These are phyloP conservation scores for Castanospermum australe DNA, from an alignment of 306 rosid species.

Conservation along the genomic window DNA sequence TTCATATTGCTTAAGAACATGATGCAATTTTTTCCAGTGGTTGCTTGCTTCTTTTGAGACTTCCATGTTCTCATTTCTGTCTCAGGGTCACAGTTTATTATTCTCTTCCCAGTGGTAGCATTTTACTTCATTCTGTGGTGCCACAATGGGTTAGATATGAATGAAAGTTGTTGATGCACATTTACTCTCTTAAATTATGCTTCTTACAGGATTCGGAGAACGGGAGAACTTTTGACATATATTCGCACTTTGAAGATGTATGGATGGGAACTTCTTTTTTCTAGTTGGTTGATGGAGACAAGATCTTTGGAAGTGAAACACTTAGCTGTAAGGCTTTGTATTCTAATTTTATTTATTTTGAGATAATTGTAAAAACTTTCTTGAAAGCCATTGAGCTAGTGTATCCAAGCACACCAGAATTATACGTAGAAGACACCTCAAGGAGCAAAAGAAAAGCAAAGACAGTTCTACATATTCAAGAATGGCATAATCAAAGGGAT, in stretches of 20 bases:
- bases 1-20: background rate
- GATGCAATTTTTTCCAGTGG: background rate
- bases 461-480: background rate
- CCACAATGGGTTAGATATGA: slow-evolving; percentile 16
- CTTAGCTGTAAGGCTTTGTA: slow-evolving; percentile 63
- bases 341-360: slow-evolving; percentile 4
- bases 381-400: slow-evolving; percentile 1
- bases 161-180: slow-evolving; percentile 1
- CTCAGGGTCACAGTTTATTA: background rate
- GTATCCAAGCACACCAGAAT: background rate
- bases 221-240: slow-evolving; percentile 80
- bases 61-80: background rate
- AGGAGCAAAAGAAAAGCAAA: background rate
- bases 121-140: background rate
- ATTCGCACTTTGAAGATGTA: slow-evolving; percentile 94
- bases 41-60: slow-evolving; percentile 9
- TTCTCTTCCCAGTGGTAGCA: slow-evolving; percentile 12
- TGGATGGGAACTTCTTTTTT: slow-evolving; percentile 91
- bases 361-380: background rate
- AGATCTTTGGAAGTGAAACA: slow-evolving; percentile 83
- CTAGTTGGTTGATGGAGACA: slow-evolving; percentile 92
- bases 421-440: background rate
- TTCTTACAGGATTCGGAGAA: slow-evolving; percentile 73
- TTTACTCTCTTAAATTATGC: background rate
- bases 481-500: slow-evolving; percentile 15